Conservation (phyloP, 2,329 filamentous ascomycete genomes). For the Calonectria hawksworthii region DNA sequence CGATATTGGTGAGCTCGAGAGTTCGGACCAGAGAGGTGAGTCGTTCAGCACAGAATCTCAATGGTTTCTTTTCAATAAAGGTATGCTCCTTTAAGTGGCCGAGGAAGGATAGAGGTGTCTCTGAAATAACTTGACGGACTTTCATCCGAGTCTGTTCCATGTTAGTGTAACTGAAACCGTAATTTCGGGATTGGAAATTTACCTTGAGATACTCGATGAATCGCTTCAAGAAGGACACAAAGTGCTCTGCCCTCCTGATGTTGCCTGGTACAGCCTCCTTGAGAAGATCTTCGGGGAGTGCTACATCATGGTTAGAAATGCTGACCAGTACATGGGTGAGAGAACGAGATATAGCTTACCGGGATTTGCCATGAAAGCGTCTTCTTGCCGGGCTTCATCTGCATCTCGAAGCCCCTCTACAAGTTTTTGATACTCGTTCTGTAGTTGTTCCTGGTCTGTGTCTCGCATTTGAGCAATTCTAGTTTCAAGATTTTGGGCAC, state of each 20-base stretch:
- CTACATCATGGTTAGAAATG: constrained; percentile 52
- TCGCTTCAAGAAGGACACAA: constrained; percentile 92
- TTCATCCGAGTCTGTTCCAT: constrained; percentile 87
- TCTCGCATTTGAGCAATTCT: constrained; percentile 95
- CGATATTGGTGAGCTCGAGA: constrained; percentile 95
- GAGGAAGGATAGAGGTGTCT: constrained; percentile 94
- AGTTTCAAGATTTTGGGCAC: constrained; percentile 89
- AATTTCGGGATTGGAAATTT: neutral
- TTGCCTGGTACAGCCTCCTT: constrained; percentile 98
- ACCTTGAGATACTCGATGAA: constrained; percentile 97
- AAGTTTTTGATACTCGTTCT: constrained; percentile 95
- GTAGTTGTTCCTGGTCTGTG: constrained; percentile 94
- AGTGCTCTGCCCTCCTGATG: constrained; percentile 95
- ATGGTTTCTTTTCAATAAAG: constrained; percentile 96
- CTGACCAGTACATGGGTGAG: neutral
- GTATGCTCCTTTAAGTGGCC: constrained; percentile 94
- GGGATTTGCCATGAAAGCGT: constrained; percentile 97
- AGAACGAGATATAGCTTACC: constrained; percentile 51
- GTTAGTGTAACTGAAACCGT: constrained; percentile 13
- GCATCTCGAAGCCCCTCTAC: constrained; percentile 91
- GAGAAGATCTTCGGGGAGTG: constrained; percentile 91
- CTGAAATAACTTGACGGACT: constrained; percentile 95
- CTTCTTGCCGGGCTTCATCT: constrained; percentile 91
- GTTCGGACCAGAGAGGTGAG: constrained; percentile 95
- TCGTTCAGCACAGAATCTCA: constrained; percentile 94